phyloP scores from a whole-genome alignment of 2,329 filamentous ascomycete genomes.

The Neocucurbitaria cava region DNA sequence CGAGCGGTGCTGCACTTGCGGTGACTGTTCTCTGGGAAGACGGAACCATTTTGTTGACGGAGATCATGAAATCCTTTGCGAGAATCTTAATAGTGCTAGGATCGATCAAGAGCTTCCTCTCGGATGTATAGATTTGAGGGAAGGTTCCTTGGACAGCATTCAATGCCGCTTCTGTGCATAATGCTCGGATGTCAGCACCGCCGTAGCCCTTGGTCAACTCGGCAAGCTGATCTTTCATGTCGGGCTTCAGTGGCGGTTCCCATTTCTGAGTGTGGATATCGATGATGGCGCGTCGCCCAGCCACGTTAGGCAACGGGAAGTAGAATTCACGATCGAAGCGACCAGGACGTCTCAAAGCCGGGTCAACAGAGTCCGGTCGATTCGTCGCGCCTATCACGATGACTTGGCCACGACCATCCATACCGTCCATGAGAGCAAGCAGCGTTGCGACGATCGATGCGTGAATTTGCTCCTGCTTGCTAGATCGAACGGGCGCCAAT shows the following conservation, averaged over 20 bases:
- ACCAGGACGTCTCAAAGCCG: slow-evolving; percentile 89
- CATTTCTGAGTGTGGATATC: slow-evolving; percentile 96
- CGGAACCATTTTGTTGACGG: slow-evolving; percentile 93
- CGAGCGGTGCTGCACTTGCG: slow-evolving; percentile 81
- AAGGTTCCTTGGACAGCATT: slow-evolving; percentile 96
- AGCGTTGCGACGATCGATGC: slow-evolving; percentile 77
- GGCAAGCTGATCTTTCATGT: slow-evolving; percentile 84
- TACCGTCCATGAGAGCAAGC: slow-evolving; percentile 58
- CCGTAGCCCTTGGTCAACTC: slow-evolving; percentile 95
- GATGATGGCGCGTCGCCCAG: slow-evolving; percentile 83
- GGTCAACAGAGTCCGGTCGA: slow-evolving; percentile 93
- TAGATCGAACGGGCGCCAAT: slow-evolving; percentile 91
- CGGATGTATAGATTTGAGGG: slow-evolving; percentile 92
- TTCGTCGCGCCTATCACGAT: slow-evolving; percentile 99
- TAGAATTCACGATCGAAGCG: slow-evolving; percentile 98
- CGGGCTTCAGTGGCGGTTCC: slow-evolving; percentile 75
- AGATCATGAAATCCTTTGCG: slow-evolving; percentile 96
- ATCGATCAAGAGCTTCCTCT: slow-evolving; percentile 88
- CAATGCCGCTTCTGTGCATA: slow-evolving; percentile 94
- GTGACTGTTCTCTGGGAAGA: slow-evolving; percentile 91
- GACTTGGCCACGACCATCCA: slow-evolving; percentile 72
- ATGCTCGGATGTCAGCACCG: slow-evolving; percentile 89
- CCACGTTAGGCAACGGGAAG: slow-evolving; percentile 86
- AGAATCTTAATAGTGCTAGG: slow-evolving; percentile 83
- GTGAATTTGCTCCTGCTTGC: slow-evolving; percentile 98